Conservation (phyloP, 129 eudicot genomes). For the Flaveria trinervia region DNA sequence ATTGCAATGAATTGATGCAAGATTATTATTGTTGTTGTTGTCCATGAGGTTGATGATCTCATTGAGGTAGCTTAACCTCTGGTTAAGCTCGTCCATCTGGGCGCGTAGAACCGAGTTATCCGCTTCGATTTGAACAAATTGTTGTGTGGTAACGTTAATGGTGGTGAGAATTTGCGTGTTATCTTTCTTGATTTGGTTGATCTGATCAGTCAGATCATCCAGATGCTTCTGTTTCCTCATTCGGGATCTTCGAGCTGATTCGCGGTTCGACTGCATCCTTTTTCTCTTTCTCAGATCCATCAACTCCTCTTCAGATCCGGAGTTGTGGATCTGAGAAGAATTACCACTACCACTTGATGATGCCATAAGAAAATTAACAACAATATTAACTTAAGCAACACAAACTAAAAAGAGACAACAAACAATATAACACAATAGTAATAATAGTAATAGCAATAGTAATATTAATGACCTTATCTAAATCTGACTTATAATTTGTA, state of each 20-base stretch:
- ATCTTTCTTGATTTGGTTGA: conserved; percentile 57
- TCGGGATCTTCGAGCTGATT: conserved; percentile 88
- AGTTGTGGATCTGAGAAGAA: conserved; percentile 60
- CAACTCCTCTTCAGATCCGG: conserved; percentile 68
- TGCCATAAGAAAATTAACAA: conserved; percentile 45
- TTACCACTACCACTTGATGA: conserved; percentile 74
- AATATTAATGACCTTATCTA: no score
- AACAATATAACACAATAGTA: no score
- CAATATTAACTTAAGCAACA: background rate
- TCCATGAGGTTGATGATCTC: conserved; percentile 58
- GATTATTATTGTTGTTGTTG: background rate
- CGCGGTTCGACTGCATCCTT: conserved; percentile 88
- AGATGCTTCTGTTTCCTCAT: conserved; percentile 79
- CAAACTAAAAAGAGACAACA: background rate
- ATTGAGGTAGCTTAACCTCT: conserved; percentile 68
- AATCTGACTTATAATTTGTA: background rate
- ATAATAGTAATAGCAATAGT: no score
- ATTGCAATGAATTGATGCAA: conserved; percentile 11
- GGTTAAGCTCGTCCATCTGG: conserved; percentile 70
- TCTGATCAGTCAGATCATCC: conserved; percentile 67
- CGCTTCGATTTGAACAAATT: conserved; percentile 58
- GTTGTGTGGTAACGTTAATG: conserved; percentile 59
- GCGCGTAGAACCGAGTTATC: conserved; percentile 82
- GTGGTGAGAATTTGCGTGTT: conserved; percentile 61
- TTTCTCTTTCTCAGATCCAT: conserved; percentile 78